Percentiles rank a stretch among this genome's conserved stretches.
These are phyloP conservation scores for Spizellomyces punctatus DNA, from an alignment of 192 early-diverging fungal genomes.

Conservation along the genomic window DNA sequence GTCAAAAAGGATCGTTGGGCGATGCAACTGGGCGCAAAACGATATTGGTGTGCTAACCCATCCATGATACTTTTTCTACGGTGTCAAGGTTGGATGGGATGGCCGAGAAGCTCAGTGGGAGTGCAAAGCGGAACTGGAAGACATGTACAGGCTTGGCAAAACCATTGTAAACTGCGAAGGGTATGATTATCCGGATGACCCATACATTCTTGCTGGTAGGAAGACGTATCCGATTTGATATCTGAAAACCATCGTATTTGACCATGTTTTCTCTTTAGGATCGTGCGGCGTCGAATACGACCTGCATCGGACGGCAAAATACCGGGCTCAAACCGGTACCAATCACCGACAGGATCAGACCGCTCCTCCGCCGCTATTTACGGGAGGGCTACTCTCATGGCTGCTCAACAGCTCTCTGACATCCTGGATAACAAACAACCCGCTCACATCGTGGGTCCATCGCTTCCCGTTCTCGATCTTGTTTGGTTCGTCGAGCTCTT, in stretches of 20 bases:
- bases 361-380: slow-evolving; percentile 5
- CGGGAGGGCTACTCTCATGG: slow-evolving; percentile 14
- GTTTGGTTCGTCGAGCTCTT: slow-evolving; percentile 9
- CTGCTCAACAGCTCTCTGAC: background rate
- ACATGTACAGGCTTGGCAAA: slow-evolving; percentile 39
- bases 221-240: background rate
- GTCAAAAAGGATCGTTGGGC: too few species aligned
- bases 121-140: slow-evolving; percentile 49
- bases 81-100: slow-evolving; percentile 1
- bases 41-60: too few species aligned
- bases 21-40: too few species aligned
- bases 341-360: background rate
- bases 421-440: background rate
- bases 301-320: slow-evolving; percentile 35
- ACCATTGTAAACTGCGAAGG: slow-evolving; percentile 55
- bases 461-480: slow-evolving; percentile 26
- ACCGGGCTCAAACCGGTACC: slow-evolving; percentile 17
- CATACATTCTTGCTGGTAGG: slow-evolving; percentile 44
- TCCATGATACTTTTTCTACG: too few species aligned
- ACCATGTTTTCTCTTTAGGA: background rate
- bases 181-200: slow-evolving; percentile 43
- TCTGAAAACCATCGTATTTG: background rate
- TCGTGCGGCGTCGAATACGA: slow-evolving; percentile 51
- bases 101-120: slow-evolving; percentile 43
- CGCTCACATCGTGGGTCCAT: background rate